Base-by-base conservation (phyloP, 192 early-diverging fungal species). In the Backusella mclennaniae region DNA sequence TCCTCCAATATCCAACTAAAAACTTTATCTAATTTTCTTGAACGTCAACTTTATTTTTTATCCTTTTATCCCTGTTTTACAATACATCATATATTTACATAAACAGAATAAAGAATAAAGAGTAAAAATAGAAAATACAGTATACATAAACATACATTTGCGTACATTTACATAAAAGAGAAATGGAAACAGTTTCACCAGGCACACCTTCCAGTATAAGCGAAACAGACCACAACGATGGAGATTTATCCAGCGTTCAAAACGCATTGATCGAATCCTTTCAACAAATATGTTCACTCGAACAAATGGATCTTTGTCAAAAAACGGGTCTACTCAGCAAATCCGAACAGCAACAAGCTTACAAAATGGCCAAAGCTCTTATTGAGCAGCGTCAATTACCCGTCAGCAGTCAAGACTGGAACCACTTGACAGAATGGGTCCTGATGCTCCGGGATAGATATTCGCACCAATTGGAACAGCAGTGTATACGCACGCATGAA, bases 381-480 rank as follows among this genome's bases (percentile, higher is more conserved):
- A 71, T 71, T 17, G 70, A 71, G 29, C 26, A 71, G 6, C 39
- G 44, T 29, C 70, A 71, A 33, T 36, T 71, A 49, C 74, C 74
- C 7, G 41, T 75, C 17, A 42, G 66, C 2, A 41, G 23, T 23
- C 23, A 42, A n/a, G 63, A 66, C 17, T 75, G 74, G 74, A 67
- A 75, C 42, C 35, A 23, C 21, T 42, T 66, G 19, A 75, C 38
- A 21, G 74, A 66, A 39, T 75, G 74, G 41, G 36, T 75, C 31
- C n/a, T 75, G 19, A 75, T 42, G 17, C 63, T 75, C 8, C 35
- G 74, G 36, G 74, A 75, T 26, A 11, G 66, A 41, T 75, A 75
- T 8, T 35, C 21, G 4, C 15, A n/a, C 39, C 74, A 67, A 21
- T 35, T 75, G 33, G 74, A 75, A 19, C 15, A 31, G 31, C 41